Evolutionary conservation across 371 early-diverging fungal species (phyloP), one percentile per base, ranked within the genome.

Genomic region (Capniomyces stellatus): DNA sequence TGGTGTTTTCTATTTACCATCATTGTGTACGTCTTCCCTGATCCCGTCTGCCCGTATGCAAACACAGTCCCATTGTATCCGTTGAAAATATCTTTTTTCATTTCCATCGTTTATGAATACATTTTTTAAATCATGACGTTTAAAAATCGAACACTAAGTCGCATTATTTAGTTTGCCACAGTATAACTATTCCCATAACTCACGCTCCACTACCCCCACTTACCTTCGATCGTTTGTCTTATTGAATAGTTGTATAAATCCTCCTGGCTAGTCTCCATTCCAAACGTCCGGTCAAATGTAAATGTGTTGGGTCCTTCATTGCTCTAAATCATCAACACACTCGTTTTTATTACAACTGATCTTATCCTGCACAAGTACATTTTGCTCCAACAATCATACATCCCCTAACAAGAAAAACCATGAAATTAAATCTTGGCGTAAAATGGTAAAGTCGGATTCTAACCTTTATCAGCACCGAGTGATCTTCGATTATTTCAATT

Each of bases 21-120:
- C 98, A 99, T 98, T 10, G 99, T 98, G 70, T 89, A 89, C 3
- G 98, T 98, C 77, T 98, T 98, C 70, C 98, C 99, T 48, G 87
- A 83, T 56, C 97, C 97, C 1, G 94, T 94, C 67, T 94, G 95
- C 59, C 96, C 96, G 67, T 94, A 99, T 35, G 95, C 97, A 66
- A 99, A 97, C n/a, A 98, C 88, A 2, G 98, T 97, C 43, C 96
- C 96, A 73, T 96, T 95, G 69, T 86, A 86, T 63, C 85, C 85
- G 50, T 79, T 78, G 62, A 82, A 78, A 52, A 84, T 79, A 89
- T 91, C 92, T 69, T n/a, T n/a, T n/a, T n/a, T n/a, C n/a, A n/a
- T n/a, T n/a, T n/a, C n/a, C n/a, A n/a, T n/a, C n/a, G n/a, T n/a
- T n/a, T n/a, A n/a, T n/a, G n/a, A n/a, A n/a, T n/a, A n/a, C n/a